Evolutionary conservation across 2,329 filamentous ascomycete genomes (phyloP), one percentile per base, ranked within the genome.

Genomic region (Cercospora canescens): DNA sequence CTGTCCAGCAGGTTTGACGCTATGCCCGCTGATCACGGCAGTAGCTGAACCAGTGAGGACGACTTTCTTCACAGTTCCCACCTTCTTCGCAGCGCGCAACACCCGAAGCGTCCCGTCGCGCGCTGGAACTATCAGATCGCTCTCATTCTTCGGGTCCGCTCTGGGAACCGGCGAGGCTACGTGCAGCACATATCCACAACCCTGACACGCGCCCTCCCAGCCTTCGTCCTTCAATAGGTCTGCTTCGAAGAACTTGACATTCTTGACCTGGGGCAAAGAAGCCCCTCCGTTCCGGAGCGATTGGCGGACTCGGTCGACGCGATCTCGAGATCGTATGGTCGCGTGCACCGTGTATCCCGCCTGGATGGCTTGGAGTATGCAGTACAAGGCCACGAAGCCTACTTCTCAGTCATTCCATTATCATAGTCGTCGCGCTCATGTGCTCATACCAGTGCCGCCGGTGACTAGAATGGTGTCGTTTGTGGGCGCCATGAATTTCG

Each of bases 361-460:
- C 18, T 67, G 55, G 8, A 77, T 70, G 7, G 71, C 69, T 50
- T 67, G 62, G 14, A 76, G 54, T 32, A 78, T 73, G 65, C 70
- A 70, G 60, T 77, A 71, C 16, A 69, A 67, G 26, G 67, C 77
- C 7, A 78, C 75, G 66, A 85, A 85, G 24, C 84, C 56, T 59
- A 24, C 8, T 26, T 4, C 8, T 3, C 24, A 41, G 45, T 52
- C 45, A 37, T 34, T 59, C 2, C 24, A 24, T 41, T 18, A 4
- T 37, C 9, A 12, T 34, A 9, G 12, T 16, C 16, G 24, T 26
- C 35, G 24, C 32, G 24, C 16, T 8, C 6, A 16, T 16, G 14
- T 12, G 6, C 26, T 18, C 56, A 41, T 7, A 59, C 56, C 83
- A 65, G 81, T 83, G 58, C 83, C 83, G 60, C 83, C 83, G 32